These are phyloP conservation scores for Lophiotrema nucula DNA, from an alignment of 495 filamentous ascomycete genomes.

Conservation along the genomic window DNA sequence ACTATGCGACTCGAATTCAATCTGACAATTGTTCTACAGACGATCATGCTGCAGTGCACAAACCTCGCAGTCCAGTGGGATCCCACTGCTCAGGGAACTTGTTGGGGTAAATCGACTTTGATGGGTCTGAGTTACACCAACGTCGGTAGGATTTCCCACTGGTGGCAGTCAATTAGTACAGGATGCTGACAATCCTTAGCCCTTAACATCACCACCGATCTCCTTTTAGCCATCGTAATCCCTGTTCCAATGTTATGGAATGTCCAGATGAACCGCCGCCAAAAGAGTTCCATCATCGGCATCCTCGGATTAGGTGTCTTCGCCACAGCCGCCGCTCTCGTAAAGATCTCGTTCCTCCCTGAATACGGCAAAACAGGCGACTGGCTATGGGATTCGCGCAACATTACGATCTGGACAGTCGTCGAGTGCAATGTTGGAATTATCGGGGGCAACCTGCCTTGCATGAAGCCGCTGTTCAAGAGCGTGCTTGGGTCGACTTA, in stretches of 20 bases:
- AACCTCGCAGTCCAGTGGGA: conserved; percentile 25
- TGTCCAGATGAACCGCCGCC: conserved; percentile 26
- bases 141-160: no score
- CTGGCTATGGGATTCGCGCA: conserved; percentile 19
- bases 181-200: conserved; percentile 18
- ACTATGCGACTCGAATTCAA: no score
- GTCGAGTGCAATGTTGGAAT: conserved; percentile 38
- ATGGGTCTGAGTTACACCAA: conserved; percentile 35
- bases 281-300: conserved; percentile 23
- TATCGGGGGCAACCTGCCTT: conserved; percentile 35
- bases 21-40: not conserved
- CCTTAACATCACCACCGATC: conserved; percentile 50
- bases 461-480: conserved; percentile 38
- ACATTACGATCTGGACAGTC: conserved; percentile 36
- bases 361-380: conserved; percentile 29
- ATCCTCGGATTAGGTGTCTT: conserved; percentile 25
- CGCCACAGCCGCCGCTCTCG: conserved; percentile 18
- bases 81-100: conserved; percentile 13
- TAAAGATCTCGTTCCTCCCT: conserved; percentile 18
- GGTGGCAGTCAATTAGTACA: no score
- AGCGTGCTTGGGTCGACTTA: conserved; percentile 26
- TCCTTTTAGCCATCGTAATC: conserved; percentile 48
- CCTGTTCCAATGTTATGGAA: conserved; percentile 35
- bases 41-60: conserved; percentile 21
- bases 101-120: conserved; percentile 11